Evolutionary conservation across 805 yeast genomes (phyloP), one percentile per base, ranked within the genome.

Genomic region (Zygoascus flipseniorum): DNA sequence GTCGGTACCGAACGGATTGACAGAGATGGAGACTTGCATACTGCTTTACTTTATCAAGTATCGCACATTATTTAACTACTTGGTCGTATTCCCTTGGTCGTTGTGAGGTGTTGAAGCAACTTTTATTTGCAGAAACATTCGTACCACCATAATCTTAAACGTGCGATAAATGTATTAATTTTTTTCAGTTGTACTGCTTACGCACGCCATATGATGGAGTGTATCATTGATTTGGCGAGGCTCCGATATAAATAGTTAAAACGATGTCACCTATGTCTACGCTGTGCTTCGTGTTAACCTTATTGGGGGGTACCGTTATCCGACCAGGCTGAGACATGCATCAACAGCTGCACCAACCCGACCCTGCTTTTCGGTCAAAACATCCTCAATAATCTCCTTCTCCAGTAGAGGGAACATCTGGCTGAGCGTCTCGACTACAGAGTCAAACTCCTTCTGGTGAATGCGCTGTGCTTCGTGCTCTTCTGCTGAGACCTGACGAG

Each of bases 341-440:
- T 88, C 96, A 8, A 89, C 84, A 50, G 90, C 85, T 9, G 76
- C 78, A 31, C 89, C 95, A 5, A 86, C 73, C 50, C 83, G 73
- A 32, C 85, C 84, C 56, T 79, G 75, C 63, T 83, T 85, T 66
- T 83, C 79, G 1, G 71, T 69, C 32, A 89, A 76, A 2, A 89
- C 82, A 63, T 89, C 96, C 52, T 76, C 78, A 49, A 89, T 75
- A 1, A 89, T 70, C 0, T 79, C 86, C 49, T 72, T 70, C 60
- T 88, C 96, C 56, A 89, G 71, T 46, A 72, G 74, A 0, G 96
- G 95, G 66, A 89, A 89, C 81, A 89, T 85, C 48, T 81, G 81
- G 31, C 70, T 69, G 52, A 89, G 71, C 2, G 78, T 77, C 1
- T 68, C 69, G 23, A 76, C 71, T 1, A 81, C 76, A 44, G 74